phyloP scores from a whole-genome alignment of 108 stramenopile genomes.

The Cyclotella sp. region DNA sequence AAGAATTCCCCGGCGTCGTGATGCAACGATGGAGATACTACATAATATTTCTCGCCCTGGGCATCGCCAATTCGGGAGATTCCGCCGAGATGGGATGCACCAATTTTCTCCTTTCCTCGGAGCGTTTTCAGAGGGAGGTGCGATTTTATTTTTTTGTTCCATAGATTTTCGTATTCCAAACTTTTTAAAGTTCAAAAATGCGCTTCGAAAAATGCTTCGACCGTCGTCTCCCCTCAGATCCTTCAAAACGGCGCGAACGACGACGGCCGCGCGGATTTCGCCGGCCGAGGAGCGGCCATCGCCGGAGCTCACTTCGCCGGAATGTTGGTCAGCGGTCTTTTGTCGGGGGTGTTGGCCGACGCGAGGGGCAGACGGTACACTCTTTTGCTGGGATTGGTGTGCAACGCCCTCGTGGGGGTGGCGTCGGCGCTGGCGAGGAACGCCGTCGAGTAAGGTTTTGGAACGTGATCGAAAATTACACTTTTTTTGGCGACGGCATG shows the following conservation, averaged over 20 bases:
- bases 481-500: too few relatives aligned
- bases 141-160: not conserved
- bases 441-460: constrained; percentile 21
- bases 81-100: constrained; percentile 48
- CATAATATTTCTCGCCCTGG: constrained; percentile 55
- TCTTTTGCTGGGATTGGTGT: constrained; percentile 29
- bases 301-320: constrained; percentile 47
- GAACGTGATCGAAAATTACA: too few relatives aligned
- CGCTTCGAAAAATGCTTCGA: too few relatives aligned
- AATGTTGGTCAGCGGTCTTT: constrained; percentile 47
- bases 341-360: constrained; percentile 40
- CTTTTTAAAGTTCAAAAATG: too few relatives aligned
- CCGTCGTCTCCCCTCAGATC: too few relatives aligned
- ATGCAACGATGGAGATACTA: constrained; percentile 66
- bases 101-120: constrained; percentile 20
- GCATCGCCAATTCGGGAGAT: constrained; percentile 44
- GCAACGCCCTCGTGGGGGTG: constrained; percentile 35
- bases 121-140: constrained; percentile 36
- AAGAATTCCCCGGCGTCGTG: not conserved
- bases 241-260: too few relatives aligned
- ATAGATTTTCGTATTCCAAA: not conserved
- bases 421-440: constrained; percentile 29
- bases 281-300: constrained; percentile 35
- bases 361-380: constrained; percentile 35
- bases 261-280: constrained; percentile 27